Evolutionary conservation across 768 basidiomycete genomes (phyloP), one percentile per base, ranked within the genome.

Genomic region (Ramaria sp.): DNA sequence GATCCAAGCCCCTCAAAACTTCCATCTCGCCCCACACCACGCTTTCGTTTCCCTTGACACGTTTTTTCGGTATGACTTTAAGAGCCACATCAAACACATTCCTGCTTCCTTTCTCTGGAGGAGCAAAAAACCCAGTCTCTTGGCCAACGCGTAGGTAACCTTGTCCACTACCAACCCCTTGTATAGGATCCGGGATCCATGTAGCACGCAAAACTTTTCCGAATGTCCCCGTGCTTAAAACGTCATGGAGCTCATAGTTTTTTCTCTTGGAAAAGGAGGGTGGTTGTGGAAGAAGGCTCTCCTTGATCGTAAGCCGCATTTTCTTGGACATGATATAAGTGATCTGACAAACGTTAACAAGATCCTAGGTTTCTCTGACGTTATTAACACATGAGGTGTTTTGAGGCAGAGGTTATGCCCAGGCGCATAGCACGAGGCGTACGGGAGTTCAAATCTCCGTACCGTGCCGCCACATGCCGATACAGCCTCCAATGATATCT

Each of bases 21-120:
- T 91, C 83, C 86, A 98, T 95, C 72, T 99, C 96, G 7, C 83
- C 80, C 83, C 90, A 91, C 0, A 98, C 92, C 53, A 81, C 82
- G 45, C 74, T 78, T 67, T 94, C 91, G 63, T 94, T 91, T 10
- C 90, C 88, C 68, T 91, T 92, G 54, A 96, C 91, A 63, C 90
- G 89, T 72, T 95, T 94, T 80, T 97, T 98, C 5, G 88, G 78
- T 57, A 99, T 96, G 59, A 94, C 80, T 72, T 96, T 96, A 62
- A 88, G 71, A 5, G 89, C 90, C 1, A 92, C 89, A 5, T 88
- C 86, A 15, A 79, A 63, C 1, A 72, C 69, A 3, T 62, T 53
- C 10, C 58, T 60, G 59, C 69, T 61, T 41, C 59, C 46, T 17
- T 56, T 59, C 60, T 54, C 38, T 64, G 58, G 37, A 38, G 31